Conservation (phyloP, 148 eudicot species). For the Spergularia bocconei region DNA sequence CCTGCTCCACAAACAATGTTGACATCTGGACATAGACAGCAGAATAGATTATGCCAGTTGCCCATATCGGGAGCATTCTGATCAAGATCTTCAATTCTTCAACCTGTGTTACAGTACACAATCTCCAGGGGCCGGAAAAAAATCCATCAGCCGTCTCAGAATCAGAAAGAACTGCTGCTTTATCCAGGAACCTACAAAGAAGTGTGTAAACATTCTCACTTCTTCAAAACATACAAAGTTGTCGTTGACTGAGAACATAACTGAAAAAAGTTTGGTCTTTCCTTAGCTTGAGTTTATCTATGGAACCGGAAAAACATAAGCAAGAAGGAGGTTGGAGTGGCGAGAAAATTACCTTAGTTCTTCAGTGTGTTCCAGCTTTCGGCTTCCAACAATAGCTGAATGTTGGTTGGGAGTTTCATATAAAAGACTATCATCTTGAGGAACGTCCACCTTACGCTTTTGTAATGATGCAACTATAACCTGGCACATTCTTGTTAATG, state of each 20-base stretch:
- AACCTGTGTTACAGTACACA: conserved; percentile 66
- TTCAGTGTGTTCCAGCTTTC: conserved; percentile 62
- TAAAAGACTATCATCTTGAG: conserved; percentile 40
- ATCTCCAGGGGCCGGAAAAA: conserved; percentile 41
- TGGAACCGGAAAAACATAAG: not conserved
- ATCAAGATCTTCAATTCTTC: conserved; percentile 69
- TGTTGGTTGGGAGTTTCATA: conserved; percentile 47
- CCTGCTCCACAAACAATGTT: conserved; percentile 59
- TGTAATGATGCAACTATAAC: conserved; percentile 54
- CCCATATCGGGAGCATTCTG: conserved; percentile 64
- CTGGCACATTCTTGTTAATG: conserved; percentile 61
- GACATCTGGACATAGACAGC: conserved; percentile 66
- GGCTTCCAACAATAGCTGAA: conserved; percentile 58
- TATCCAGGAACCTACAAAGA: conserved; percentile 55
- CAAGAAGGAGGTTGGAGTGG: conserved; percentile 5
- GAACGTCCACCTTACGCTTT: conserved; percentile 43
- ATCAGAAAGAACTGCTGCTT: conserved; percentile 50
- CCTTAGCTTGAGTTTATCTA: conserved; percentile 27
- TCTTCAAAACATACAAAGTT: not conserved
- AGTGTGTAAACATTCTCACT: not conserved
- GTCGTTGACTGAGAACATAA: too few relatives aligned
- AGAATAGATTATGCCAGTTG: conserved; percentile 50
- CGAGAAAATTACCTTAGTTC: conserved; percentile 44
- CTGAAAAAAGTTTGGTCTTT: not conserved
- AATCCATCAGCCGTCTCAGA: conserved; percentile 11